Base-by-base conservation (phyloP, 768 basidiomycete genomes). In the Lentinula guzmanii region DNA sequence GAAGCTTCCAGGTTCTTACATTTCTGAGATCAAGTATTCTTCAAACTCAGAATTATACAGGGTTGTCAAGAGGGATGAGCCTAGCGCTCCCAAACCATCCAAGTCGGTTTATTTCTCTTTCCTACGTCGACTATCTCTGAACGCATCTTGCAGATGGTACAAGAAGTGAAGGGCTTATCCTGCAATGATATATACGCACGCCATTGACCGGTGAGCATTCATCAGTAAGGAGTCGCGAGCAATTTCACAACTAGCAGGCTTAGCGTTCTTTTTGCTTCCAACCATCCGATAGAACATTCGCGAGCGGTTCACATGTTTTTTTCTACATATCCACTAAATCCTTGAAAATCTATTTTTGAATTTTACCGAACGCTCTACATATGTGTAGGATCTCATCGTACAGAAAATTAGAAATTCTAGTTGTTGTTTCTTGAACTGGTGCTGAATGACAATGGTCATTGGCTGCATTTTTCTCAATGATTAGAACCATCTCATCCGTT, bases 61-160 rank as follows among this genome's bases (percentile, higher is more conserved):
- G 45, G 33, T 52, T 2, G 1, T 13, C 46, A 66, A 66, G 61
- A 50, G 65, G 50, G 67, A 62, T 50, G 65, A 56, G 11, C 56
- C 66, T 15, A 53, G 33, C 4, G 10, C 43, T 28, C 61, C 65
- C 57, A 60, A 60, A 51, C 67, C 67, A 16, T 68, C 67, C 45
- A 45, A 62, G 67, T 68, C 57, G 24, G 63, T 5, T 21, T 11
- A 10, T n/a, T 11, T 21, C 33, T 13, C 8, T 16, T n/a, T 16
- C 9, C 24, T 28, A 9, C 8, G 11, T 39, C 18, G 18, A 37
- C 53, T 13, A 5, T n/a, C 45, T 35, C 48, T 60, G 28, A 50
- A 34, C 15, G 4, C n/a, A 8, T 35, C 34, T 37, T 60, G 37
- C n/a, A 48, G 45, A 41, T 52, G 21, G 31, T 43, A 48, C 58